These are phyloP conservation scores for Colletotrichum gloeosporioides DNA, from an alignment of 2,329 filamentous ascomycete species.

Conservation along the genomic window DNA sequence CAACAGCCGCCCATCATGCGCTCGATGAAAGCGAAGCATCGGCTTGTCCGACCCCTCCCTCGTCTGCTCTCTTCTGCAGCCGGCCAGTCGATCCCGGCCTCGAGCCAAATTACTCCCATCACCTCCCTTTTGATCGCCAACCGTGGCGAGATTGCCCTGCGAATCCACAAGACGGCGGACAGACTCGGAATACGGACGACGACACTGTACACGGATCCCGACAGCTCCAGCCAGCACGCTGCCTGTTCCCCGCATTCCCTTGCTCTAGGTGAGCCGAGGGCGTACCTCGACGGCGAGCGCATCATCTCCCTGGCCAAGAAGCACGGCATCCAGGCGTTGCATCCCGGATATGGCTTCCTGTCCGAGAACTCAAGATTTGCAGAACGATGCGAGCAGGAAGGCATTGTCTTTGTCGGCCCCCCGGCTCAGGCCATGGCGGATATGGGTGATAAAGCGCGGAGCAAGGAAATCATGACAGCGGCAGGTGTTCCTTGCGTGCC, in stretches of 20 bases:
- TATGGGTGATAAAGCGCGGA: slow-evolving; percentile 93
- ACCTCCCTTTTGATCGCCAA: slow-evolving; percentile 94
- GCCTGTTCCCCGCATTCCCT: slow-evolving; percentile 83
- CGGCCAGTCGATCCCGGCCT: slow-evolving; percentile 8
- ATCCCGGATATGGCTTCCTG: slow-evolving; percentile 95
- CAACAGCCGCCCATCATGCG: slow-evolving; percentile 48
- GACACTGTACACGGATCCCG: slow-evolving; percentile 93
- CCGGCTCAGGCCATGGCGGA: slow-evolving; percentile 81
- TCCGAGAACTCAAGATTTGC: slow-evolving; percentile 95
- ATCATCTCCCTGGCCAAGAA: slow-evolving; percentile 89
- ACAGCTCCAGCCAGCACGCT: slow-evolving; percentile 87
- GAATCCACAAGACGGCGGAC: slow-evolving; percentile 87
- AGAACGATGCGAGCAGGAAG: slow-evolving; percentile 84
- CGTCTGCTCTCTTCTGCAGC: slow-evolving; percentile 36
- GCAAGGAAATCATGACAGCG: slow-evolving; percentile 94
- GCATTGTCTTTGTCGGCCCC: slow-evolving; percentile 92
- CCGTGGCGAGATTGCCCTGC: slow-evolving; percentile 93
- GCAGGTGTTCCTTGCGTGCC: slow-evolving; percentile 97
- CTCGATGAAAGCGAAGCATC: slow-evolving; percentile 57
- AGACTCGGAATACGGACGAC: slow-evolving; percentile 91
- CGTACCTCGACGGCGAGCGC: slow-evolving; percentile 91
- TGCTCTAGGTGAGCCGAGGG: slow-evolving; percentile 81
- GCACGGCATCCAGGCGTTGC: slow-evolving; percentile 87
- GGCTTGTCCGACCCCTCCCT: slow-evolving; percentile 50
- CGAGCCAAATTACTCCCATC: slow-evolving; percentile 51